Conservation (phyloP, 2,329 filamentous ascomycete species). For the Dactylonectria estremocensis region DNA sequence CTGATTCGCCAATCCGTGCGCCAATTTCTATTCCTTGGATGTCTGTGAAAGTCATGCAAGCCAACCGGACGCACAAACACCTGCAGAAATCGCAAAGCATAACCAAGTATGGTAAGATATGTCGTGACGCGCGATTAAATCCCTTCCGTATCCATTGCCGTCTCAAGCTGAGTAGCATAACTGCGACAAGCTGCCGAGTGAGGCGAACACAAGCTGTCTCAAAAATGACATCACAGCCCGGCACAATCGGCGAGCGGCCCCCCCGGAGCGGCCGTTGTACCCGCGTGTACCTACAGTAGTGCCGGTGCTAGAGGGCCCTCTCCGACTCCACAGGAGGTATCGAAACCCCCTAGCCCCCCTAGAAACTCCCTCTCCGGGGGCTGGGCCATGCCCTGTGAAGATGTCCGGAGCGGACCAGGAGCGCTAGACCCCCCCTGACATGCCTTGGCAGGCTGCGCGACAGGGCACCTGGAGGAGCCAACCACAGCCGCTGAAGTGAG, state of each 20-base stretch:
- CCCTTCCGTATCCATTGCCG: neutral
- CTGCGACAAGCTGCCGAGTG: neutral
- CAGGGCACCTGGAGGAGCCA: neutral
- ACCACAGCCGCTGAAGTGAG: conserved; percentile 20
- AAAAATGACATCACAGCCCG: conserved; percentile 9
- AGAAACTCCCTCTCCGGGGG: neutral
- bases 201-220: neutral
- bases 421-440: neutral
- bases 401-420: no score
- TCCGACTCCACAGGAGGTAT: conserved; percentile 2
- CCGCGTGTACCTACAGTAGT: conserved; percentile 27
- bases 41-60: neutral
- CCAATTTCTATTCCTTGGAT: neutral
- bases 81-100: neutral
- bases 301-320: conserved; percentile 16
- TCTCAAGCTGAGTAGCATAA: neutral
- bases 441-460: neutral
- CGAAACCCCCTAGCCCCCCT: neutral
- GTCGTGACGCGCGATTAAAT: neutral
- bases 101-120: no score
- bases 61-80: neutral
- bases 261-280: neutral
- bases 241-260: neutral
- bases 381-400: neutral
- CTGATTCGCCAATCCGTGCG: neutral